These are phyloP conservation scores for Isochrysis galbana DNA, from an alignment of 78 protist species.

Conservation along the genomic window DNA sequence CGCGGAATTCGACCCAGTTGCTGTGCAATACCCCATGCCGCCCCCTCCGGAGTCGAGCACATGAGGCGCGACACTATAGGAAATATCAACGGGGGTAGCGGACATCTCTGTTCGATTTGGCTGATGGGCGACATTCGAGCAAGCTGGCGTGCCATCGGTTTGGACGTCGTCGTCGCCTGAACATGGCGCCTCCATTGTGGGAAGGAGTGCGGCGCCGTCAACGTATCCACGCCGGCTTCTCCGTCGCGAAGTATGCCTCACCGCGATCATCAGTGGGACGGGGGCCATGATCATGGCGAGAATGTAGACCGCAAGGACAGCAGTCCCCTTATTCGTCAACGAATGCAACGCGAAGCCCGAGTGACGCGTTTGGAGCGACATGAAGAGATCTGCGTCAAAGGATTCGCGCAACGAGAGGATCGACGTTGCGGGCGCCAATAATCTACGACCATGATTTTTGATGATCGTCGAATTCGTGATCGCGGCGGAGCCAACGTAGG, in stretches of 20 bases:
- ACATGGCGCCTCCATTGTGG: not conserved
- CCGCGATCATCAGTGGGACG: not conserved
- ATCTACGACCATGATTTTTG: too few species aligned
- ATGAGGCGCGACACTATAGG: too few species aligned
- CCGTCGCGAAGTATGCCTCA: too few species aligned
- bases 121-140: not conserved
- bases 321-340: not conserved
- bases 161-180: not conserved
- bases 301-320: not conserved
- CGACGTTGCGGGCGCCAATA: not conserved
- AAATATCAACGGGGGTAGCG: too few species aligned
- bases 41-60: too few species aligned
- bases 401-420: not conserved
- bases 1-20: too few species aligned
- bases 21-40: too few species aligned
- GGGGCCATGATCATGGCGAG: not conserved
- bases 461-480: too few species aligned
- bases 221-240: too few species aligned
- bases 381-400: not conserved
- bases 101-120: not conserved
- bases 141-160: not conserved
- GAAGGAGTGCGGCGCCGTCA: too few species aligned
- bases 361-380: not conserved
- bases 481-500: not conserved
- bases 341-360: not conserved